phyloP scores from a whole-genome alignment of 805 yeast species.

The Schizosaccharomyces japonicus region DNA sequence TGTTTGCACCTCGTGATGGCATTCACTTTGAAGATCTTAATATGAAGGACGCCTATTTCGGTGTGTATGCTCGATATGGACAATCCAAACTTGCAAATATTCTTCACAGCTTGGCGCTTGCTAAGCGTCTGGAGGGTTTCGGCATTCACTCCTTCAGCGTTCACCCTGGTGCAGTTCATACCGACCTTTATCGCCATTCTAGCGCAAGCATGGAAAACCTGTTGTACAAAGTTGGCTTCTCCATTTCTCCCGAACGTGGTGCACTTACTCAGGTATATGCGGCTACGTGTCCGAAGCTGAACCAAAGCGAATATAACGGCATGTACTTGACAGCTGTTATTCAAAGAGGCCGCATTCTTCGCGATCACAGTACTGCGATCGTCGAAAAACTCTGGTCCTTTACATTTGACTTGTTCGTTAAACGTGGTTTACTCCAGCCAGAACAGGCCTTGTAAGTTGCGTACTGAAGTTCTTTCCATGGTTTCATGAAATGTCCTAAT shows the following conservation, averaged over 20 bases:
- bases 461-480: too few species aligned
- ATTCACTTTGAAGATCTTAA: constrained; percentile 9
- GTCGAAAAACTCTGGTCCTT: background rate
- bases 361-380: background rate
- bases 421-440: too few species aligned
- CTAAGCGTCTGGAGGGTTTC: constrained; percentile 6
- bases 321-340: background rate
- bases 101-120: constrained; percentile 8
- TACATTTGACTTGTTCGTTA: too few species aligned
- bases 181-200: constrained; percentile 6
- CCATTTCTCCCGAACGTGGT: background rate
- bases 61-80: constrained; percentile 5
- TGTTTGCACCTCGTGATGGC: background rate
- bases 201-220: background rate
- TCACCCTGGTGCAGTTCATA: constrained; percentile 10
- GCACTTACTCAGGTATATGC: background rate
- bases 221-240: background rate
- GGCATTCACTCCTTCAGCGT: constrained; percentile 8
- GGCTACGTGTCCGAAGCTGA: background rate
- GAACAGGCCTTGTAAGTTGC: too few species aligned
- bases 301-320: background rate
- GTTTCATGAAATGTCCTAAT: too few species aligned
- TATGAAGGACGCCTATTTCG: background rate
- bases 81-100: constrained; percentile 10
- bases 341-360: background rate